phyloP scores from a whole-genome alignment of 495 filamentous ascomycete genomes.

The Aspergillus mulundensis region DNA sequence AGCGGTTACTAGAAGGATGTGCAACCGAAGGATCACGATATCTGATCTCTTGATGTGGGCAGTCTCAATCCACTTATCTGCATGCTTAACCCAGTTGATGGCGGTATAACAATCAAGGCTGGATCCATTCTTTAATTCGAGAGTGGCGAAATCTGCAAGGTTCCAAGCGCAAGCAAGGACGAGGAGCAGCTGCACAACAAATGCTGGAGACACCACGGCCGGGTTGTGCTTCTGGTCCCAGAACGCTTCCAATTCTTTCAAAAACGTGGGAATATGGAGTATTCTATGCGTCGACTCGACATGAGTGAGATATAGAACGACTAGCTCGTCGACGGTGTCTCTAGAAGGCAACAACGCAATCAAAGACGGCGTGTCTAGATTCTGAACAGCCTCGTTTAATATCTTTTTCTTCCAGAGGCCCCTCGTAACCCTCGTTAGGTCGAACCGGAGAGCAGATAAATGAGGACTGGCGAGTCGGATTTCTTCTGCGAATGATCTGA shows the following conservation, averaged over 20 bases:
- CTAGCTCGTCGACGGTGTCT: constrained; percentile 47
- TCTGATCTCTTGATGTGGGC: constrained; percentile 53
- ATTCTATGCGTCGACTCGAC: constrained; percentile 56
- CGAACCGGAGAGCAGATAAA: constrained; percentile 33
- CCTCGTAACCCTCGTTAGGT: constrained; percentile 31
- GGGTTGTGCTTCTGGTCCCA: constrained; percentile 38
- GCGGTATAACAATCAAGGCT: constrained; percentile 47
- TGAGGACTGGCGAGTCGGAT: constrained; percentile 37
- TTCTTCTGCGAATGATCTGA: constrained; percentile 40
- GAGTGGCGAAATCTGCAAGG: constrained; percentile 27
- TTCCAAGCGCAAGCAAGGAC: constrained; percentile 60
- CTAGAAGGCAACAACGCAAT: constrained; percentile 36
- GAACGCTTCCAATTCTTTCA: constrained; percentile 48
- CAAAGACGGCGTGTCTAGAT: constrained; percentile 29
- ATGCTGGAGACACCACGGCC: constrained; percentile 32
- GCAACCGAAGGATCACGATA: constrained; percentile 52
- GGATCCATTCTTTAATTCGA: constrained; percentile 48
- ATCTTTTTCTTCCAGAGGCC: constrained; percentile 35
- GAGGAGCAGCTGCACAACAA: constrained; percentile 58
- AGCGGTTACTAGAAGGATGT: constrained; percentile 58
- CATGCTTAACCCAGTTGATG: constrained; percentile 59
- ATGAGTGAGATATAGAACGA: constrained; percentile 48
- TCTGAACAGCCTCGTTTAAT: constrained; percentile 31
- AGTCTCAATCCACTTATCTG: constrained; percentile 57
- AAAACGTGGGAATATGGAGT: constrained; percentile 55